Conservation (phyloP, 2,329 filamentous ascomycete species). For the Sphaceloma murrayae region DNA sequence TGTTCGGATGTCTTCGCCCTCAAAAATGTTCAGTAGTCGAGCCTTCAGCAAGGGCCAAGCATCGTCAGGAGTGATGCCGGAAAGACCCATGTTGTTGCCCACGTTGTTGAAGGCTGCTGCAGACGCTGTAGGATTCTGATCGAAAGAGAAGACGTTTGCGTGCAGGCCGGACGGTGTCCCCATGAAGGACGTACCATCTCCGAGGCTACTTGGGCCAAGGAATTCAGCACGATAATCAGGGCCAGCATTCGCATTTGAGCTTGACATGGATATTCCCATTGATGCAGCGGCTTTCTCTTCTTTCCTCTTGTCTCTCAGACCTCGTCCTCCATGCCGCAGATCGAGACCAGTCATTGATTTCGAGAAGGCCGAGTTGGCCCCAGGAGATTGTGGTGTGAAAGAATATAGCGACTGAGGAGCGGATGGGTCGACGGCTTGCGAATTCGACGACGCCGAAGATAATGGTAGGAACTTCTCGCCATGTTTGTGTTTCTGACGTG, state of each 20-base stretch:
- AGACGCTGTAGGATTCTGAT: slow-evolving; percentile 26
- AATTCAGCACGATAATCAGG: slow-evolving; percentile 20
- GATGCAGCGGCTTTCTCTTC: slow-evolving; percentile 40
- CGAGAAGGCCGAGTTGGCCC: slow-evolving; percentile 57
- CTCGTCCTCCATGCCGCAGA: slow-evolving; percentile 65
- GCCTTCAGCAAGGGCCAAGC: slow-evolving; percentile 75
- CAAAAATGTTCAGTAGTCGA: slow-evolving; percentile 67
- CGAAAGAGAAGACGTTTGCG: slow-evolving; percentile 27
- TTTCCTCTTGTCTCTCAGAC: slow-evolving; percentile 62
- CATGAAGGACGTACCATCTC: slow-evolving; percentile 17
- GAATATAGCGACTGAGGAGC: slow-evolving; percentile 70
- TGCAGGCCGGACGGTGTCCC: slow-evolving; percentile 24
- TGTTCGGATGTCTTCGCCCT: slow-evolving; percentile 68
- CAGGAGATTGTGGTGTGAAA: slow-evolving; percentile 67
- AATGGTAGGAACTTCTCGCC: slow-evolving; percentile 56
- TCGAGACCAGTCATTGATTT: slow-evolving; percentile 77
- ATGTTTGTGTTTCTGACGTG: slow-evolving; percentile 68
- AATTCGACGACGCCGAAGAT: slow-evolving; percentile 68
- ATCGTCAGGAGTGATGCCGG: slow-evolving; percentile 52
- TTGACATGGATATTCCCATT: slow-evolving; percentile 26
- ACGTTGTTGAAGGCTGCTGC: slow-evolving; percentile 36
- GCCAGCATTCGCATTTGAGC: slow-evolving; percentile 17
- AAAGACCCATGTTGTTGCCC: slow-evolving; percentile 39
- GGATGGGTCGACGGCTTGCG: slow-evolving; percentile 62
- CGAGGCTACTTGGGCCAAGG: slow-evolving; percentile 20